Conservation (phyloP, 2,329 filamentous ascomycete genomes). For the Dothideomycetes sp. region DNA sequence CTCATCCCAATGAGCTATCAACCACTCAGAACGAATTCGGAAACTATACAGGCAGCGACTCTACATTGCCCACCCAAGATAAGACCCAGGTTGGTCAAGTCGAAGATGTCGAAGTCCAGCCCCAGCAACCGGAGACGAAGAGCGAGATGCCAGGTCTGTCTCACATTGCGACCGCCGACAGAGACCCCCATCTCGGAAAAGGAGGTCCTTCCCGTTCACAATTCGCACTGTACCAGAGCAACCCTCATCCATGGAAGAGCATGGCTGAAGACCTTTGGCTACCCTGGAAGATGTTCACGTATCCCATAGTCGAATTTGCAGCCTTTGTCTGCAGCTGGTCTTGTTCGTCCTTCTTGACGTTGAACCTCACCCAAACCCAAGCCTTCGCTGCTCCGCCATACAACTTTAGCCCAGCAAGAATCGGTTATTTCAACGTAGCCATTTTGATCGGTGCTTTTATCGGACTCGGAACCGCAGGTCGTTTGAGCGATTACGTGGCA, state of each 20-base stretch:
- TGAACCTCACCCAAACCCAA: slow-evolving; percentile 53
- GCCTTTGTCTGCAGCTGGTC: slow-evolving; percentile 54
- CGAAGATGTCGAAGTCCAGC: slow-evolving; percentile 17
- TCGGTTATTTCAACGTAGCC: slow-evolving; percentile 51
- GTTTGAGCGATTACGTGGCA: slow-evolving; percentile 49
- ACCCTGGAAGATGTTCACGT: slow-evolving; percentile 53
- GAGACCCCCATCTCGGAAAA: slow-evolving; percentile 48
- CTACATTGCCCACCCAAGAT: slow-evolving; percentile 10
- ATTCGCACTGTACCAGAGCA: slow-evolving; percentile 45
- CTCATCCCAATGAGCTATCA: slow-evolving; percentile 25
- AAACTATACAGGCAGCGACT: not conserved
- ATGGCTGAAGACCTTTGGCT: slow-evolving; percentile 49
- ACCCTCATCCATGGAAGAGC: slow-evolving; percentile 36
- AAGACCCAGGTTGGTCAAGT: slow-evolving; percentile 7
- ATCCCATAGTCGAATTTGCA: slow-evolving; percentile 55
- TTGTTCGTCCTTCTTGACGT: slow-evolving; percentile 47
- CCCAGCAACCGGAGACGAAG: slow-evolving; percentile 19
- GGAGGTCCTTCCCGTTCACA: slow-evolving; percentile 48
- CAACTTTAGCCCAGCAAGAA: slow-evolving; percentile 40
- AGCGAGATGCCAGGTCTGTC: slow-evolving; percentile 19
- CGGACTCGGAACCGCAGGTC: slow-evolving; percentile 47
- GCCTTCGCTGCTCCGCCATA: slow-evolving; percentile 48
- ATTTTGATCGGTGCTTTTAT: slow-evolving; percentile 46
- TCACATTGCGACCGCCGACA: slow-evolving; percentile 31
- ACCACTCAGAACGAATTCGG: slow-evolving; percentile 8